Evolutionary conservation across 1,284 basidiomycete species (phyloP).

Genomic region (Grifola frondosa): DNA sequence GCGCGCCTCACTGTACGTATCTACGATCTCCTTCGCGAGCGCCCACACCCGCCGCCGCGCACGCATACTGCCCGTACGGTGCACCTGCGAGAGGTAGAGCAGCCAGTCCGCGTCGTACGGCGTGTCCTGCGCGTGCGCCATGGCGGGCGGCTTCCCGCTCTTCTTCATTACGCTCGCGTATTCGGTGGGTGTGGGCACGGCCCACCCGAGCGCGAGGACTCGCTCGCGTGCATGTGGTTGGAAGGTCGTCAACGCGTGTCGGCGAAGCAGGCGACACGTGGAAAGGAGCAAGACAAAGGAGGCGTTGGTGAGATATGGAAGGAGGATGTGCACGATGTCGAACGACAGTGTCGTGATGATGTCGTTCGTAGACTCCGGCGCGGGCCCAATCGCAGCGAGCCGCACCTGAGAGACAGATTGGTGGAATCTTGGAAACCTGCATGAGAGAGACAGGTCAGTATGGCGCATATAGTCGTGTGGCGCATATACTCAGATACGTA

Average conservation of each 20-base stretch:
- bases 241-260: conserved; percentile 27
- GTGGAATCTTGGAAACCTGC: conserved; percentile 28
- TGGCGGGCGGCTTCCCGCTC: too few species aligned
- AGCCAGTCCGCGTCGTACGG: conserved; percentile 25
- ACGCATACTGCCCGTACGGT: conserved; percentile 27
- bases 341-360: conserved; percentile 20
- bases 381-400: conserved; percentile 1
- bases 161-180: conserved; percentile 10
- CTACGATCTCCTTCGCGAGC: conserved; percentile 8
- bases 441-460: too few species aligned
- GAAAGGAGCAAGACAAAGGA: conserved; percentile 23
- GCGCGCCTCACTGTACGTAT: conserved; percentile 8
- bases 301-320: conserved; percentile 20
- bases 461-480: too few species aligned
- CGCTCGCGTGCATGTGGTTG: conserved; percentile 25
- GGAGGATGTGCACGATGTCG: conserved; percentile 23
- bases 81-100: conserved; percentile 28
- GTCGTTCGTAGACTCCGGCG: conserved; percentile 12
- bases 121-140: conserved; percentile 19
- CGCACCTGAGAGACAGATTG: conserved; percentile 12
- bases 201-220: conserved; percentile 28
- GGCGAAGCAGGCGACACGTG: conserved; percentile 28
- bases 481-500: conserved; percentile 8
- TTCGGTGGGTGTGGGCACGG: conserved; percentile 21
- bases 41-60: conserved; percentile 28